Percentiles rank a stretch among this genome's conserved stretches.
Conservation (phyloP, 1,139 yeast genomes). For the Yamadazyma aaseri region DNA sequence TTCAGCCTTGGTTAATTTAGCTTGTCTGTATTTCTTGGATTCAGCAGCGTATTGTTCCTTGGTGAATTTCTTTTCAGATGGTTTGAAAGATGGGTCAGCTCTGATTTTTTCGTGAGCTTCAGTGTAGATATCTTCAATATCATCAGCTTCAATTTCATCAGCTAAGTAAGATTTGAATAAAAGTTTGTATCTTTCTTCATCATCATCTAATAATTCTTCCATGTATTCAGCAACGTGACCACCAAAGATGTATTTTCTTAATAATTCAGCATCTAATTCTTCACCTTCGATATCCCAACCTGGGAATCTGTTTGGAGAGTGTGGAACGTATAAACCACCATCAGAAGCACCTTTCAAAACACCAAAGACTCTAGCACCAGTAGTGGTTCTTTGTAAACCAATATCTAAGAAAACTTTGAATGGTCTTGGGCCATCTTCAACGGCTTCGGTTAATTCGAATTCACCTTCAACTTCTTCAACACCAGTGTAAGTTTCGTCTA, state of each 20-base stretch:
- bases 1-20: constrained; percentile 88
- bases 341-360: constrained; percentile 99
- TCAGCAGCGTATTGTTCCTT: constrained; percentile 98
- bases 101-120: constrained; percentile 96
- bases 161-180: constrained; percentile 96
- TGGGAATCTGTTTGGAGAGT: constrained; percentile 99
- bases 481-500: constrained; percentile 97
- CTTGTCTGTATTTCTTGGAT: constrained; percentile 87
- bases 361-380: constrained; percentile 99
- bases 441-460: constrained; percentile 97
- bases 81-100: constrained; percentile 91
- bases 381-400: constrained; percentile 99
- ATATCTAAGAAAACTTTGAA: constrained; percentile 99
- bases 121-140: constrained; percentile 90
- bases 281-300: constrained; percentile 99
- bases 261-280: constrained; percentile 96
- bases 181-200: constrained; percentile 98
- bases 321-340: constrained; percentile 99
- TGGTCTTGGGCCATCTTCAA: constrained; percentile 99
- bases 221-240: constrained; percentile 99
- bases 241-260: constrained; percentile 99
- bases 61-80: constrained; percentile 90
- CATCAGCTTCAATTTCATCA: constrained; percentile 97
- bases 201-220: constrained; percentile 99
- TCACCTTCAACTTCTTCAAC: constrained; percentile 99